Percentiles rank a stretch among this genome's conserved stretches.
These are phyloP conservation scores for Chlamydomonas reinhardtii DNA, from an alignment of 163 green algal genomes.

Conservation along the genomic window DNA sequence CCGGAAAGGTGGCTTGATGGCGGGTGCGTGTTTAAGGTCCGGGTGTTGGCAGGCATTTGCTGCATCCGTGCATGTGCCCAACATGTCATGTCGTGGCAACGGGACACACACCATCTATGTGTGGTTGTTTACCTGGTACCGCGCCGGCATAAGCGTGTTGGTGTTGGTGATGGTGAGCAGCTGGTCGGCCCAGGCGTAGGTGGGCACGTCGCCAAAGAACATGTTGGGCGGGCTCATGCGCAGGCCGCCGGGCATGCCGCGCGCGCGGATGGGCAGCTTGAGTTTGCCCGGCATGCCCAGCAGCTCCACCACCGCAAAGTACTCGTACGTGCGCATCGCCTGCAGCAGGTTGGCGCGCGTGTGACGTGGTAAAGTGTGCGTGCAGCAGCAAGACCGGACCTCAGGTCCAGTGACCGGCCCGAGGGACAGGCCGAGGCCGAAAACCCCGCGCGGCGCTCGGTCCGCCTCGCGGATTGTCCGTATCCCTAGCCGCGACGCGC, in stretches of 20 bases:
- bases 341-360: not conserved
- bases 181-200: slow-evolving; percentile 64
- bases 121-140: slow-evolving; percentile 44
- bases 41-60: too few relatives aligned
- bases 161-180: slow-evolving; percentile 64
- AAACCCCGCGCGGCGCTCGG: too few relatives aligned
- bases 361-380: too few relatives aligned
- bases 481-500: too few relatives aligned
- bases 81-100: too few relatives aligned
- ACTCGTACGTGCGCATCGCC: slow-evolving; percentile 53
- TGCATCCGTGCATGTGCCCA: not conserved
- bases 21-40: too few relatives aligned
- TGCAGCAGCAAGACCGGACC: too few relatives aligned
- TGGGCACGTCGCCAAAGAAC: slow-evolving; percentile 65
- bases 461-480: too few relatives aligned
- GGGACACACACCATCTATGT: too few relatives aligned
- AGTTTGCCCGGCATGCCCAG: slow-evolving; percentile 52
- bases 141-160: slow-evolving; percentile 45
- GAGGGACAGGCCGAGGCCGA: too few relatives aligned
- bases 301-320: slow-evolving; percentile 50
- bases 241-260: slow-evolving; percentile 53
- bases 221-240: slow-evolving; percentile 38
- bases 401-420: too few relatives aligned
- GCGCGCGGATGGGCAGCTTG: slow-evolving; percentile 62
- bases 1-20: too few relatives aligned